These are phyloP conservation scores for Amphichorda felina DNA, from an alignment of 2,329 filamentous ascomycete species.

Conservation along the genomic window DNA sequence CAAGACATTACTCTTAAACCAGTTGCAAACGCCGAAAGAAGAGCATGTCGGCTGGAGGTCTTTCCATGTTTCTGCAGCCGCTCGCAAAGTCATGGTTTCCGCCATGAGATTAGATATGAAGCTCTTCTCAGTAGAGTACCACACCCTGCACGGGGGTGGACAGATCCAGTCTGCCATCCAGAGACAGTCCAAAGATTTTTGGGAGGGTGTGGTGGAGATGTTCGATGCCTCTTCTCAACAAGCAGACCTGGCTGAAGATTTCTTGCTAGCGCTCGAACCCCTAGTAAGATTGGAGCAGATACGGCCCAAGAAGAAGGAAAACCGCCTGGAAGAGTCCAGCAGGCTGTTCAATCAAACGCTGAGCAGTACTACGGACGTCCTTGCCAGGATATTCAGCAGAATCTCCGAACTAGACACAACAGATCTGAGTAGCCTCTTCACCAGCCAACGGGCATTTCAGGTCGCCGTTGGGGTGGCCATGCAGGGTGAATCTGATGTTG, in stretches of 20 bases:
- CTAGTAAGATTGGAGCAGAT: slow-evolving; percentile 70
- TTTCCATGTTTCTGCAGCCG: slow-evolving; percentile 29
- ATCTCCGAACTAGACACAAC: slow-evolving; percentile 63
- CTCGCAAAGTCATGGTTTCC: slow-evolving; percentile 36
- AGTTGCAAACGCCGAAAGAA: slow-evolving; percentile 13
- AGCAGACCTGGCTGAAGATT: slow-evolving; percentile 60
- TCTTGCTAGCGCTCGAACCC: slow-evolving; percentile 57
- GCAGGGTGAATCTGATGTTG: slow-evolving; percentile 67
- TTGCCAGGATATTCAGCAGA: slow-evolving; percentile 65
- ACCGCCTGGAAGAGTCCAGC: slow-evolving; percentile 23
- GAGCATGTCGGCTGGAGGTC: slow-evolving; percentile 23
- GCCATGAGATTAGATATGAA: slow-evolving; percentile 36
- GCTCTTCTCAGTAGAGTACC: slow-evolving; percentile 29
- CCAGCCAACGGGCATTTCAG: slow-evolving; percentile 55
- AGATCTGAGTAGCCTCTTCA: slow-evolving; percentile 59
- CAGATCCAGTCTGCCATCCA: slow-evolving; percentile 55
- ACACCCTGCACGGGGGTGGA: slow-evolving; percentile 40
- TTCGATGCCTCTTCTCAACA: slow-evolving; percentile 69
- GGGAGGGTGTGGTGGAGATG: slow-evolving; percentile 41
- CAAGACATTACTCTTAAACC: slow-evolving; percentile 42
- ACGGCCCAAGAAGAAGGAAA: slow-evolving; percentile 35
- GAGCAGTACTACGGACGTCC: slow-evolving; percentile 37
- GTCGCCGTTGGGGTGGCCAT: slow-evolving; percentile 71
- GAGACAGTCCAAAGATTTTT: slow-evolving; percentile 45
- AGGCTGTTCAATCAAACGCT: slow-evolving; percentile 71